These are phyloP conservation scores for Calocera viscosa DNA, from an alignment of 768 basidiomycete genomes.

Conservation along the genomic window DNA sequence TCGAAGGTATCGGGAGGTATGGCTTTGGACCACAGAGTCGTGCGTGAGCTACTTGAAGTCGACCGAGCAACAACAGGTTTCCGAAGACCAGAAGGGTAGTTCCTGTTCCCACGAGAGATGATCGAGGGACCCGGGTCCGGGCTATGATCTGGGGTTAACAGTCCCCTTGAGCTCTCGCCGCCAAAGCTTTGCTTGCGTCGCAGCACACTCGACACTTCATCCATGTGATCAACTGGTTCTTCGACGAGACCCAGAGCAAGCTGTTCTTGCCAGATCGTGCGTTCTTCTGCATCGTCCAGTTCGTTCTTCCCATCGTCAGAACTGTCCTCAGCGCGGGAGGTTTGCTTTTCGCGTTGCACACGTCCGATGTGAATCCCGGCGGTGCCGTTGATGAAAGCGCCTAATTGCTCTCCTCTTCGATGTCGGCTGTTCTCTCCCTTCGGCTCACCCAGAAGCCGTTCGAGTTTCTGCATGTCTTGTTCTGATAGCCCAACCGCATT, in stretches of 20 bases:
- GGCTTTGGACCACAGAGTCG: not conserved
- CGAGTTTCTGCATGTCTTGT: not conserved
- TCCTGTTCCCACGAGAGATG: not conserved
- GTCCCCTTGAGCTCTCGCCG: not conserved
- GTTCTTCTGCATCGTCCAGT: not conserved
- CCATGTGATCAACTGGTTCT: not conserved
- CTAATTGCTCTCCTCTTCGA: not conserved
- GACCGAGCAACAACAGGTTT: not conserved
- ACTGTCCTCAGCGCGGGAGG: not conserved
- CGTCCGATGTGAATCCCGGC: not conserved
- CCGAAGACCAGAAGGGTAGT: not conserved
- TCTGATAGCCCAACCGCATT: not conserved
- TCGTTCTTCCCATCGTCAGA: conserved; percentile 2
- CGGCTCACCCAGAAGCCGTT: not conserved
- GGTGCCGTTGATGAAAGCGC: not conserved
- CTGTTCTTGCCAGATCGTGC: not conserved
- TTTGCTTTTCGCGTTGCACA: not conserved
- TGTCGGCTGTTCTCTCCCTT: not conserved
- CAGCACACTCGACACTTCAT: not conserved
- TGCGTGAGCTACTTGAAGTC: not conserved
- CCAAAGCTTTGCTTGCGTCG: not conserved
- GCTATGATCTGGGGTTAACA: not conserved
- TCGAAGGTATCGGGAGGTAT: not conserved
- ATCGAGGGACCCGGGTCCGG: not conserved
- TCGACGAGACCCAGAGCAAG: not conserved